These are phyloP conservation scores for Neurospora terricola DNA, from an alignment of 495 filamentous ascomycete species.

Conservation along the genomic window DNA sequence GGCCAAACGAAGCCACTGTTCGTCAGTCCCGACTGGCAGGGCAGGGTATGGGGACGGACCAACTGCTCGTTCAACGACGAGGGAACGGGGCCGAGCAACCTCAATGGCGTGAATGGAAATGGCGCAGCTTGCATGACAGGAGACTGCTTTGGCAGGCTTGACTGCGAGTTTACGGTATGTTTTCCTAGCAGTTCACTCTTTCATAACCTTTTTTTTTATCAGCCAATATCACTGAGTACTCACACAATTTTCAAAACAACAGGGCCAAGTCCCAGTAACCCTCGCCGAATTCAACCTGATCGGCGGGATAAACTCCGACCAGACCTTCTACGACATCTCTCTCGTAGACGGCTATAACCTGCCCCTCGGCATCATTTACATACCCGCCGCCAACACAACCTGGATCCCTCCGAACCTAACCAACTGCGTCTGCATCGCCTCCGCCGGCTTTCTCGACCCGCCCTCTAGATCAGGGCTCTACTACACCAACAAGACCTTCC, in stretches of 20 bases:
- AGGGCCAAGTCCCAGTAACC: slow-evolving; percentile 57
- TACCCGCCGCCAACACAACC: slow-evolving; percentile 42
- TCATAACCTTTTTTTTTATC: not conserved
- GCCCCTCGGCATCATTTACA: slow-evolving; percentile 56
- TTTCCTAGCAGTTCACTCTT: not conserved
- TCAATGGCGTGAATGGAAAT: slow-evolving; percentile 41
- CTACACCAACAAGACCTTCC: slow-evolving; percentile 47
- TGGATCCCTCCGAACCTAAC: slow-evolving; percentile 64
- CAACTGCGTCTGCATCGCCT: slow-evolving; percentile 62
- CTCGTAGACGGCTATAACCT: slow-evolving; percentile 81
- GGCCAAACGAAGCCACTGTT: slow-evolving; percentile 40
- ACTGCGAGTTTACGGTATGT: slow-evolving; percentile 55
- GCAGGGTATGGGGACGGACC: slow-evolving; percentile 70
- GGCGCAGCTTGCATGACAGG: slow-evolving; percentile 59
- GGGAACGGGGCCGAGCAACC: slow-evolving; percentile 41
- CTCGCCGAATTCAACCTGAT: slow-evolving; percentile 68
- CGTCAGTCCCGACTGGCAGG: slow-evolving; percentile 63
- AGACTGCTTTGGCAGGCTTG: slow-evolving; percentile 58
- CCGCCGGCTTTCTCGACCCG: slow-evolving; percentile 42
- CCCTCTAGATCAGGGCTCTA: slow-evolving; percentile 27
- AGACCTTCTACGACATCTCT: slow-evolving; percentile 76
- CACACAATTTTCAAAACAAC: not conserved
- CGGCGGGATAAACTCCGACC: slow-evolving; percentile 41
- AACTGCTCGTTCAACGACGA: slow-evolving; percentile 64
- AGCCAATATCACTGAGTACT: not conserved